Evolutionary conservation across 2,329 filamentous ascomycete species (phyloP).

Genomic region (Pyricularia sp.): DNA sequence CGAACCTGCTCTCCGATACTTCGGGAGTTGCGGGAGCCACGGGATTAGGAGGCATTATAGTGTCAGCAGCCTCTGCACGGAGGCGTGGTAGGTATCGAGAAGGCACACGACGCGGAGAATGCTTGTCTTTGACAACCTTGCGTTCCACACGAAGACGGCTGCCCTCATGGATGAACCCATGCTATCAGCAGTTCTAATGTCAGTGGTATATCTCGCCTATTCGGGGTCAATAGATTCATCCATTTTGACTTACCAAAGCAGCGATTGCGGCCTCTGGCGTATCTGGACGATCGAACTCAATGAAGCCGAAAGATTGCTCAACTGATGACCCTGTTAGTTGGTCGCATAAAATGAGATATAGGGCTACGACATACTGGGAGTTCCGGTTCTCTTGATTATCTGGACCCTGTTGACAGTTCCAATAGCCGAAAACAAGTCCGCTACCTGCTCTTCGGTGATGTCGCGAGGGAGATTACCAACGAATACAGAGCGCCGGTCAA

Average conservation of each 20-base stretch:
- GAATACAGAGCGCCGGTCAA: conserved; percentile 24
- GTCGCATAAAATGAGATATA: not conserved
- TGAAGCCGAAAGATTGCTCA: conserved; percentile 20
- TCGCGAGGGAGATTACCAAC: conserved; percentile 20
- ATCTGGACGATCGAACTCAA: conserved; percentile 13
- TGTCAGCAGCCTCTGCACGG: not conserved
- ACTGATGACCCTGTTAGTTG: not conserved
- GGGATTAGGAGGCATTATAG: not conserved
- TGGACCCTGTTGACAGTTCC: conserved; percentile 20
- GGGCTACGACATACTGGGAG: conserved; percentile 9
- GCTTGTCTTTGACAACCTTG: conserved; percentile 4
- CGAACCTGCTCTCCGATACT: not conserved
- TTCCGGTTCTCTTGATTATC: conserved; percentile 17
- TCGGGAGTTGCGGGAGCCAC: not conserved
- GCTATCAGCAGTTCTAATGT: not conserved
- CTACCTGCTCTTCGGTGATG: conserved; percentile 15
- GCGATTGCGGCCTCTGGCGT: conserved; percentile 9
- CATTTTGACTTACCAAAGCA: not conserved
- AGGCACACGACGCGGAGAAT: conserved; percentile 1
- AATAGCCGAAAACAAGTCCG: conserved; percentile 12
- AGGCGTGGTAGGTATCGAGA: not conserved
- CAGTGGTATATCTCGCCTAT: not conserved
- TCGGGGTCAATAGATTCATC: not conserved
- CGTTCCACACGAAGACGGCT: conserved; percentile 2
- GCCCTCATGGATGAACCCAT: not conserved